Evolutionary conservation across 2,329 filamentous ascomycete species (phyloP).

Genomic region (Aureobasidium namibiae): DNA sequence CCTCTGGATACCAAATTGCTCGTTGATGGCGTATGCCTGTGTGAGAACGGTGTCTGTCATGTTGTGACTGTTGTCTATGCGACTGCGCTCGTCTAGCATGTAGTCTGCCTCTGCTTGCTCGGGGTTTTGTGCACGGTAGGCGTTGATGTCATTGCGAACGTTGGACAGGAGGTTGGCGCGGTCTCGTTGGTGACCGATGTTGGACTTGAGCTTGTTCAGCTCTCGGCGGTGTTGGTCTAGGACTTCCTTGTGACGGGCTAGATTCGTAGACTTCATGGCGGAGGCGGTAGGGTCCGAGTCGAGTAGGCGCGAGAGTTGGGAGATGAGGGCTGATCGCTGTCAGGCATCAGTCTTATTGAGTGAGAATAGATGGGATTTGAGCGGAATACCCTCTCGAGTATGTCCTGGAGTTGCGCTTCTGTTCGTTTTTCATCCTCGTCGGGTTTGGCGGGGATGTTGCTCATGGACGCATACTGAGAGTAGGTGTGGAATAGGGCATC

Average conservation of each 20-base stretch:
- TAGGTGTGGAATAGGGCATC: constrained; percentile 77
- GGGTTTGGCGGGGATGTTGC: constrained; percentile 73
- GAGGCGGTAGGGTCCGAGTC: constrained; percentile 90
- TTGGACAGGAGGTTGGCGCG: constrained; percentile 84
- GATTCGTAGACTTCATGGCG: constrained; percentile 93
- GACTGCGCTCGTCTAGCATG: constrained; percentile 82
- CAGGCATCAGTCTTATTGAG: constrained; percentile 17
- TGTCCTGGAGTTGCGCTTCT: constrained; percentile 73
- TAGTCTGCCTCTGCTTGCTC: constrained; percentile 85
- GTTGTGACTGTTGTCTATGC: constrained; percentile 82
- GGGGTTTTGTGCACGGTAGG: constrained; percentile 71
- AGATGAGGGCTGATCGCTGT: constrained; percentile 72
- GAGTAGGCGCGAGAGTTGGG: constrained; percentile 77
- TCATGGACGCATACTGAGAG: constrained; percentile 77
- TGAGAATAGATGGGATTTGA: not conserved
- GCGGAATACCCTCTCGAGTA: constrained; percentile 63
- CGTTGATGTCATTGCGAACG: constrained; percentile 84
- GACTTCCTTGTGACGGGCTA: constrained; percentile 83
- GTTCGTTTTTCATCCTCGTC: constrained; percentile 75
- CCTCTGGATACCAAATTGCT: constrained; percentile 78
- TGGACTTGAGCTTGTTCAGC: constrained; percentile 62
- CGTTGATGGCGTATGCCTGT: constrained; percentile 94
- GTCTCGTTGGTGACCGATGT: constrained; percentile 70
- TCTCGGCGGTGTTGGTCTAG: constrained; percentile 80
- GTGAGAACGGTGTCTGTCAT: constrained; percentile 85